These are phyloP conservation scores for Echeveria elegans DNA, from an alignment of 164 flowering plant genomes.

Conservation along the genomic window DNA sequence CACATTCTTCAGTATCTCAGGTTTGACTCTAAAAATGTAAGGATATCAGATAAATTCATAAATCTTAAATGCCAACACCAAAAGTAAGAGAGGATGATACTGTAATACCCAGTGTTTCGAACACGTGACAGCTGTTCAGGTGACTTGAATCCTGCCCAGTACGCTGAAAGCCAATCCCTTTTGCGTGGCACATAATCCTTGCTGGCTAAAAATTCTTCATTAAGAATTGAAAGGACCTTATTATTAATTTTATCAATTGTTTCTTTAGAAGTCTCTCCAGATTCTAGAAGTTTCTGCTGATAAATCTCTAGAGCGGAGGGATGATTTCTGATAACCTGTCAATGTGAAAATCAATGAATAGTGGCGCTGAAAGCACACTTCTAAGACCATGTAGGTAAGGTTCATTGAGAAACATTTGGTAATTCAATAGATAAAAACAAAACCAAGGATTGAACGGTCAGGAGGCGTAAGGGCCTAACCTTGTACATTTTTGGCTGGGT, in stretches of 20 bases:
- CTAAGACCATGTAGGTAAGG: background rate
- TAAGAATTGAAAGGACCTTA: slow-evolving; percentile 22
- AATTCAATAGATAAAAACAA: background rate
- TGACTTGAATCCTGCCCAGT: slow-evolving; percentile 78
- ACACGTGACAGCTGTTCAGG: slow-evolving; percentile 40
- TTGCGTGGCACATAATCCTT: slow-evolving; percentile 70
- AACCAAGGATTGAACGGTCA: background rate
- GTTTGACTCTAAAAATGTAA: slow-evolving; percentile 60
- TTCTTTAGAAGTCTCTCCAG: slow-evolving; percentile 60
- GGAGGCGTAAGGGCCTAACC: slow-evolving; percentile 22
- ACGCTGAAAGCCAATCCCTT: slow-evolving; percentile 95
- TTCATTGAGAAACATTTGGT: background rate
- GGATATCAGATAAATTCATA: slow-evolving; percentile 2
- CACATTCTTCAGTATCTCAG: slow-evolving; percentile 85
- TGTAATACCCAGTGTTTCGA: slow-evolving; percentile 79
- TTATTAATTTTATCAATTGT: slow-evolving; percentile 53
- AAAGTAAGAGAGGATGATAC: background rate
- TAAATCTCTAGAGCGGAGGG: slow-evolving; percentile 63
- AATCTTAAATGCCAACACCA: background rate
- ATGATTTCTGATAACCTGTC: slow-evolving; percentile 77
- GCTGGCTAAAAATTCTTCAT: slow-evolving; percentile 79
- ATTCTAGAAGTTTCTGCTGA: slow-evolving; percentile 37
- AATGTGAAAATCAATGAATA: slow-evolving; percentile 4
- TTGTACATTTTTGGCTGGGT: slow-evolving; percentile 97
- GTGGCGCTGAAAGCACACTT: background rate